Percentiles rank a stretch among this genome's conserved stretches.
Conservation (phyloP, 805 yeast genomes). For the Metschnikowia bowlesiae region DNA sequence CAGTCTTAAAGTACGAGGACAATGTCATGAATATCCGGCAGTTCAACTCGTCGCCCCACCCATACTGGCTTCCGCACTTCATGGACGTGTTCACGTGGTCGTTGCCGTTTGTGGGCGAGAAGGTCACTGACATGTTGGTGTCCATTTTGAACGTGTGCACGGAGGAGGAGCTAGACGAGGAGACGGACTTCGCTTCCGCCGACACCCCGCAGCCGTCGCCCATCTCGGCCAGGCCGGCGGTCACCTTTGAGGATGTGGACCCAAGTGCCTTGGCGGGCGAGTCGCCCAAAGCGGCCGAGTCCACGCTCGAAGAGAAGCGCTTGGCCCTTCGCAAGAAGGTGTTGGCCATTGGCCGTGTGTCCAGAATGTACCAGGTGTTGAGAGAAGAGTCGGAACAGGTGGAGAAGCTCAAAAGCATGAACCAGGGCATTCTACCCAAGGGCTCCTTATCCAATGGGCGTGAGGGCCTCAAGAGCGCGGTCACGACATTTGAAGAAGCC, state of each 20-base stretch:
- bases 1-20: constrained; percentile 85
- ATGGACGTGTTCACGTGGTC: constrained; percentile 99
- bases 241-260: constrained; percentile 5
- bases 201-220: constrained; percentile 22
- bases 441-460: constrained; percentile 82
- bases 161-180: constrained; percentile 87
- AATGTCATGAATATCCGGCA: constrained; percentile 94
- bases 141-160: constrained; percentile 90
- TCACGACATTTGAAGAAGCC: constrained; percentile 79
- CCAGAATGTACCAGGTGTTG: constrained; percentile 84
- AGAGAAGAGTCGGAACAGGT: constrained; percentile 87
- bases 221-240: constrained; percentile 8
- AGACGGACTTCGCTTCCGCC: constrained; percentile 48
- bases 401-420: constrained; percentile 65
- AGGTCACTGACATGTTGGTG: constrained; percentile 88
- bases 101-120: constrained; percentile 94
- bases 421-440: constrained; percentile 78
- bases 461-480: constrained; percentile 68
- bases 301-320: constrained; percentile 30
- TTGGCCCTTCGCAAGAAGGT: constrained; percentile 77
- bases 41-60: constrained; percentile 89
- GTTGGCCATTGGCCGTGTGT: constrained; percentile 92
- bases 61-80: constrained; percentile 93
- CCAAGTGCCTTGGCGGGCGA: constrained; percentile 1
- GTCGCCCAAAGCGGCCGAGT: neutral